phyloP scores from a whole-genome alignment of 768 basidiomycete species.

The Tubosaeta sp. region DNA sequence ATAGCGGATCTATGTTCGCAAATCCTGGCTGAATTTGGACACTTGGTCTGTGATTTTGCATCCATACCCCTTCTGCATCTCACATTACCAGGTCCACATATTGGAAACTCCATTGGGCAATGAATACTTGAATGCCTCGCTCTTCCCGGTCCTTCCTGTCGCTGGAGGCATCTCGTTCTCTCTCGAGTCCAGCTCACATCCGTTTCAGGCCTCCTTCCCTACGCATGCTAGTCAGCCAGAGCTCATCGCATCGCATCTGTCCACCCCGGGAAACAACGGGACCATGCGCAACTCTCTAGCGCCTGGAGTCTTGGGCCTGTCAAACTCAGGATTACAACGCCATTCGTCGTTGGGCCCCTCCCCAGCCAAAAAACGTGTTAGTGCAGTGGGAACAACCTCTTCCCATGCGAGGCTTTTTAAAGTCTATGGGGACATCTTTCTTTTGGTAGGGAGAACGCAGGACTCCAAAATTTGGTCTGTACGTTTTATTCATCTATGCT shows the following conservation, averaged over 20 bases:
- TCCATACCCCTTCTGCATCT: constrained; percentile 1
- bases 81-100: constrained; percentile 55
- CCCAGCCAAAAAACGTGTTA: constrained; percentile 53
- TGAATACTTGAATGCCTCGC: constrained; percentile 71
- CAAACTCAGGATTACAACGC: constrained; percentile 35
- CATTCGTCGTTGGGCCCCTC: constrained; percentile 48
- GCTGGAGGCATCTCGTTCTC: constrained; percentile 57
- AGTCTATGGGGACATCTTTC: constrained; percentile 82
- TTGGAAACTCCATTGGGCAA: constrained; percentile 83
- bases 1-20: constrained; percentile 87
- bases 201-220: constrained; percentile 42
- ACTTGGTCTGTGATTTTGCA: constrained; percentile 54
- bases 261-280: constrained; percentile 27
- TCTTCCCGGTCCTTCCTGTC: constrained; percentile 61
- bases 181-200: constrained; percentile 43
- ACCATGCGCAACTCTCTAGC: constrained; percentile 53
- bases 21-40: constrained; percentile 80
- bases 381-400: constrained; percentile 61
- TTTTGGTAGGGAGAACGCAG: constrained; percentile 79
- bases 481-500: constrained; percentile 1
- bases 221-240: constrained; percentile 58
- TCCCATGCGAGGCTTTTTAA: constrained; percentile 87
- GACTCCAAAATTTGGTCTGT: constrained; percentile 79
- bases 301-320: constrained; percentile 19
- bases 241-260: constrained; percentile 26